Conservation (phyloP, 192 early-diverging fungal species). For the Podila clonocystis region DNA sequence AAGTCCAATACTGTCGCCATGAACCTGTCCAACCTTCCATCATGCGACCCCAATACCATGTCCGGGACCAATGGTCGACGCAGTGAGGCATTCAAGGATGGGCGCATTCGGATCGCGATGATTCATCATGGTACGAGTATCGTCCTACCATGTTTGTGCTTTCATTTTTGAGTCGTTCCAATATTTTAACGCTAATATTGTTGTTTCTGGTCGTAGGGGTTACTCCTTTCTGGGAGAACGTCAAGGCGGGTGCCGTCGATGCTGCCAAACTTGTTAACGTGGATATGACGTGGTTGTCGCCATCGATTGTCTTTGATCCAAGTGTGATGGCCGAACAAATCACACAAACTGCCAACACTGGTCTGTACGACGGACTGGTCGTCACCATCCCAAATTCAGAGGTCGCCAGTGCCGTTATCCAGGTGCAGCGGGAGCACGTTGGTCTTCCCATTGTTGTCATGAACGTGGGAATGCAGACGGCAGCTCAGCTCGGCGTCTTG, state of each 20-base stretch:
- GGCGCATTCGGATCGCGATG: constrained; percentile 17
- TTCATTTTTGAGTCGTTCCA: not conserved
- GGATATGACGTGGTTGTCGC: constrained; percentile 11
- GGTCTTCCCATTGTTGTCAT: constrained; percentile 32
- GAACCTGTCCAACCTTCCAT: constrained; percentile 29
- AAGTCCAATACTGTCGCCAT: constrained; percentile 15
- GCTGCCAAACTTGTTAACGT: constrained; percentile 16
- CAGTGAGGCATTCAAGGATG: not conserved
- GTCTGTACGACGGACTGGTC: constrained; percentile 27
- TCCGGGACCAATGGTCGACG: constrained; percentile 29
- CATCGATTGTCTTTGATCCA: constrained; percentile 6
- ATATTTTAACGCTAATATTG: not conserved
- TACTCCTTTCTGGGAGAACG: constrained; percentile 15
- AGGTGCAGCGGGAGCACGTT: constrained; percentile 4
- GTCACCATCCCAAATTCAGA: constrained; percentile 37
- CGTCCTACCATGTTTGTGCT: not conserved
- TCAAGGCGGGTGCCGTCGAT: constrained; percentile 12
- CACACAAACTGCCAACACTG: not conserved
- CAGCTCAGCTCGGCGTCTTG: constrained; percentile 22
- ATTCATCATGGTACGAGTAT: constrained; percentile 20
- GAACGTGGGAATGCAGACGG: constrained; percentile 32
- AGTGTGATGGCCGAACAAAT: constrained; percentile 19
- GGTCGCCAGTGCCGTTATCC: constrained; percentile 25
- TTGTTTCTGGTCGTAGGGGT: not conserved
- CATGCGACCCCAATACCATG: constrained; percentile 21